Conservation (phyloP, 345 rosid species). For the Pelargonium nanum region DNA sequence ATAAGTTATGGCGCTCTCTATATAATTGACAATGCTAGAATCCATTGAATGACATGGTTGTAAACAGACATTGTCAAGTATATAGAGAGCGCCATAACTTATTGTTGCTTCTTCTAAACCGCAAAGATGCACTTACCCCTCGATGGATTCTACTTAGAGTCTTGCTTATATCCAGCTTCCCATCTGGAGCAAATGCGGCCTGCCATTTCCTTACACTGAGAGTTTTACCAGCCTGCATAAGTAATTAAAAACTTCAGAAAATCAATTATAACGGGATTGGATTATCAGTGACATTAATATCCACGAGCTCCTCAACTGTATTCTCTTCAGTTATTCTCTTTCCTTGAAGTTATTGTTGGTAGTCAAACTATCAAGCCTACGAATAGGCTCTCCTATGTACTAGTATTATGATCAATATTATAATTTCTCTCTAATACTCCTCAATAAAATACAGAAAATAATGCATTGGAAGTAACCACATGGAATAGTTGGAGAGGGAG, state of each 20-base stretch:
- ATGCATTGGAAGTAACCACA: neutral
- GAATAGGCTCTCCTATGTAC: too few species aligned
- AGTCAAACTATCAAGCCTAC: too few species aligned
- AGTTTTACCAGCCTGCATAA: slow-evolving; percentile 88
- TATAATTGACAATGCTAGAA: too few species aligned
- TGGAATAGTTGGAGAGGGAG: neutral
- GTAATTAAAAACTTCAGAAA: slow-evolving; percentile 7
- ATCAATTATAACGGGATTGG: neutral
- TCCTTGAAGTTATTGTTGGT: too few species aligned
- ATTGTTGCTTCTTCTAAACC: slow-evolving; percentile 2
- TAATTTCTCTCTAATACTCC: too few species aligned
- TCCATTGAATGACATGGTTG: too few species aligned
- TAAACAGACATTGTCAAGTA: too few species aligned
- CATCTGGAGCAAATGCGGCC: slow-evolving; percentile 70
- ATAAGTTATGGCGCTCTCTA: too few species aligned
- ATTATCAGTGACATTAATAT: neutral
- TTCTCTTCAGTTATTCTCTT: too few species aligned
- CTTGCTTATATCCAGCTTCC: slow-evolving; percentile 69
- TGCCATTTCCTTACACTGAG: slow-evolving; percentile 96
- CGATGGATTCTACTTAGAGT: slow-evolving; percentile 70
- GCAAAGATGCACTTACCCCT: slow-evolving; percentile 43
- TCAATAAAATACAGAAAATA: neutral
- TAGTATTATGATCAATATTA: too few species aligned
- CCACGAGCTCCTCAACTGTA: neutral
- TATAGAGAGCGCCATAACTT: too few species aligned